Conservation (phyloP, 2,329 filamentous ascomycete genomes). For the Pseudovirgaria hyperparasitica region DNA sequence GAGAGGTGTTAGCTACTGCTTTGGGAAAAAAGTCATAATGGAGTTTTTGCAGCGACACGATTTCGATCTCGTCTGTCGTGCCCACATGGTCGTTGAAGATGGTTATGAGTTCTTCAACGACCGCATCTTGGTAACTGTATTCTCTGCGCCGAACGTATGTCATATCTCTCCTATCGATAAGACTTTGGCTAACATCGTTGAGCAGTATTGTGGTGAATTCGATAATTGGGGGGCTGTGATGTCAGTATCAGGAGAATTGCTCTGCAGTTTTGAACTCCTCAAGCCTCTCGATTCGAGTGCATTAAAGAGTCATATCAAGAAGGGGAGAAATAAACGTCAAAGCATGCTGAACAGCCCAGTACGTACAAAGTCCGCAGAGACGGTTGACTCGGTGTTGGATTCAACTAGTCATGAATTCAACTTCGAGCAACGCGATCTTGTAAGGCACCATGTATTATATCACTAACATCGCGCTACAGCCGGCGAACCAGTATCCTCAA, state of each 20-base stretch:
- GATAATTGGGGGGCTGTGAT: constrained; percentile 99
- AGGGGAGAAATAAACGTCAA: constrained; percentile 86
- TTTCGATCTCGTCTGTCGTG: constrained; percentile 92
- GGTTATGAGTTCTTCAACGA: constrained; percentile 99
- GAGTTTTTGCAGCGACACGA: constrained; percentile 91
- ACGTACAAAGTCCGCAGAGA: constrained; percentile 32
- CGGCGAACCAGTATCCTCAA: constrained; percentile 37
- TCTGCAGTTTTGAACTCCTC: constrained; percentile 93
- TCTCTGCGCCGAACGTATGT: constrained; percentile 91
- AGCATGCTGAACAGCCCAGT: constrained; percentile 94
- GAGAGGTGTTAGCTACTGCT: constrained; percentile 93
- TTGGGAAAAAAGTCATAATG: constrained; percentile 95
- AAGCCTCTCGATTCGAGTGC: constrained; percentile 94
- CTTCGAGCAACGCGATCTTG: constrained; percentile 8
- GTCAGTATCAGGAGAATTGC: constrained; percentile 85
- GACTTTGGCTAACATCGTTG: constrained; percentile 9
- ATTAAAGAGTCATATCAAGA: constrained; percentile 97
- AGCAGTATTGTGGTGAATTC: constrained; percentile 91
- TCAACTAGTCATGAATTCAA: constrained; percentile 1
- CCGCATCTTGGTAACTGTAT: constrained; percentile 87
- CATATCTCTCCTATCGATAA: background rate
- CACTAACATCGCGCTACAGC: constrained; percentile 24
- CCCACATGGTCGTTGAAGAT: constrained; percentile 98
- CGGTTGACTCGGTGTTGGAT: background rate
- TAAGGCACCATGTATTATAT: constrained; percentile 10